Base-by-base conservation (phyloP, 2,329 filamentous ascomycete genomes). In the Aspergillus neoniger region DNA sequence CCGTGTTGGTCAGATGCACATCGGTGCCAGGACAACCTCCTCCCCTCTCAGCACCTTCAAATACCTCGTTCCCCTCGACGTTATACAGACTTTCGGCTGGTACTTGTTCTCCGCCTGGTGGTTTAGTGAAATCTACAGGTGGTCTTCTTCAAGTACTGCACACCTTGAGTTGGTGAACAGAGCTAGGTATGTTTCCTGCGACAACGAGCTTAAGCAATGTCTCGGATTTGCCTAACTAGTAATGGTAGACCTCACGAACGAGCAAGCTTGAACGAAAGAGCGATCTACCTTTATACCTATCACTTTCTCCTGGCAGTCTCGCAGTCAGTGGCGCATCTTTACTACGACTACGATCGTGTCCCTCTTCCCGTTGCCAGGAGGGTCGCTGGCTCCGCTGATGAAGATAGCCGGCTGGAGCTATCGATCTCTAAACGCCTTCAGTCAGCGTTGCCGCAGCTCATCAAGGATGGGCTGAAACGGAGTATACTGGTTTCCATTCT, bases 101-200 rank as follows among this genome's bases (percentile, higher is more conserved):
- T 97, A 97, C 76, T 70, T 84, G 38, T 80, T 91, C 57, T 96
- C 92, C 4, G 91, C 89, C 57, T 89, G 86, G 78, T 79, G 92
- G 65, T 97, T 94, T 74, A 88, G 87, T 70, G 88, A 93, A 70
- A 82, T 94, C 39, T 96, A 92, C 72, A 85, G 96, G 21, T 92
- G 88, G 84, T 89, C 89, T 4, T 81, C 85, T 55, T 79, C 87
- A 21, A 78, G 80, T 17, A 77, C 78, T 41, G 83, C 85, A 55
- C 87, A 88, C 63, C 81, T 97, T 57, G 83, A 85, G 64, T 91
- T 90, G 85, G 87, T 96, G 66, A 90, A 89, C 57, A 84, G 86
- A 66, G 85, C 84, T 62, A 86, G 85, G 75, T 87, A 81, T 63
- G 88, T 84, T 17, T 19, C 43, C 17, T 36, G 17, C 43, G 28